These are phyloP conservation scores for Keithomyces neogunnii DNA, from an alignment of 2,329 filamentous ascomycete species.

Conservation along the genomic window DNA sequence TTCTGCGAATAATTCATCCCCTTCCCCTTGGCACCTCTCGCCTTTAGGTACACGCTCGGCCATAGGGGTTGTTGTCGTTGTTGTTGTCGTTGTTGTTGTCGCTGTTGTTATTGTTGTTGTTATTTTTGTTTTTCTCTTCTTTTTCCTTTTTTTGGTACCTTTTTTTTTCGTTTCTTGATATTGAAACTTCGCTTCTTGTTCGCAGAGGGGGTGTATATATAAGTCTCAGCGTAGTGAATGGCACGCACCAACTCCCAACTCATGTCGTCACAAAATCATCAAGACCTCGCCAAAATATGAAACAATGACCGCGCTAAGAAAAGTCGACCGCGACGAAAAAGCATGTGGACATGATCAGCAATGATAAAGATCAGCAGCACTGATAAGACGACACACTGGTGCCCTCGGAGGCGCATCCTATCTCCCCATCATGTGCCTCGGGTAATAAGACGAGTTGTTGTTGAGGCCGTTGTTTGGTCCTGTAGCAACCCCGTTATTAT, in stretches of 20 bases:
- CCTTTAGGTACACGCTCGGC: no score
- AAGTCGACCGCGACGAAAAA: background rate
- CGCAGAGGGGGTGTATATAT: background rate
- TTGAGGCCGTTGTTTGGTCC: constrained; percentile 11
- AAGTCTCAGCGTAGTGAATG: background rate
- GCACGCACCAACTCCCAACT: background rate
- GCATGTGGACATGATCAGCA: background rate
- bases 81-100: no score
- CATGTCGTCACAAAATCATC: background rate
- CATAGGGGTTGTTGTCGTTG: no score
- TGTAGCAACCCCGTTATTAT: constrained; percentile 14
- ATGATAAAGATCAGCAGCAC: no score
- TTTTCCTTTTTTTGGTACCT: background rate
- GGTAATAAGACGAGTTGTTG: constrained; percentile 16
- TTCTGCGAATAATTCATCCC: background rate
- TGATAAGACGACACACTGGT: no score
- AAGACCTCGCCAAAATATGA: background rate
- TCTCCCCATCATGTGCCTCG: constrained; percentile 26
- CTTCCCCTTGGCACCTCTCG: no score
- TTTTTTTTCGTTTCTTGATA: background rate
- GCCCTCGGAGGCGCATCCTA: constrained; percentile 7
- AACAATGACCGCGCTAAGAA: background rate
- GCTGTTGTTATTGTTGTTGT: no score
- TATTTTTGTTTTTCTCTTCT: background rate
- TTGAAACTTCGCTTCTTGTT: background rate